A percentile compares a stretch with the other conserved stretches of the same genome.
These are phyloP conservation scores for Cladosporium sp. DNA, from an alignment of 2,329 filamentous ascomycete genomes.

Conservation along the genomic window DNA sequence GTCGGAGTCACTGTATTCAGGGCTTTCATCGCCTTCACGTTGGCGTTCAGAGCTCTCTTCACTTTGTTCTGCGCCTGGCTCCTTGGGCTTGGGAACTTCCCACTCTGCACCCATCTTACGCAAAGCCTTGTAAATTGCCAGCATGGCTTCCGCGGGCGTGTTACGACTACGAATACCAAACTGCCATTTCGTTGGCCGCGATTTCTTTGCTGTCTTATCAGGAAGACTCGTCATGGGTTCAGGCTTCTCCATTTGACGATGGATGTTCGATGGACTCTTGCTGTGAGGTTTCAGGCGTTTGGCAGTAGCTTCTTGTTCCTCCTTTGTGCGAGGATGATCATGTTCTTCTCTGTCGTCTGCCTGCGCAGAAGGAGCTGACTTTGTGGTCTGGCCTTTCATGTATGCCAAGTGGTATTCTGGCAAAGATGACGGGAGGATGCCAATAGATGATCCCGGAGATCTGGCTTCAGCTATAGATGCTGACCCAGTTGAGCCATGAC, in stretches of 20 bases:
- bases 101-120: slow-evolving; percentile 84
- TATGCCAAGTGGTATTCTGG: slow-evolving; percentile 87
- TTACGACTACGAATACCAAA: slow-evolving; percentile 96
- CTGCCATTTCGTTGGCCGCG: slow-evolving; percentile 87
- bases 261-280: slow-evolving; percentile 46
- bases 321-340: slow-evolving; percentile 45
- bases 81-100: slow-evolving; percentile 50
- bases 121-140: slow-evolving; percentile 91
- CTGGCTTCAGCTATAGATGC: slow-evolving; percentile 35
- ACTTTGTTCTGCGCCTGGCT: slow-evolving; percentile 31
- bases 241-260: slow-evolving; percentile 38
- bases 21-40: slow-evolving; percentile 28
- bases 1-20: slow-evolving; percentile 36
- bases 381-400: slow-evolving; percentile 61
- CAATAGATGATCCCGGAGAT: slow-evolving; percentile 67
- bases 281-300: slow-evolving; percentile 82
- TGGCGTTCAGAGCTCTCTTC: slow-evolving; percentile 27
- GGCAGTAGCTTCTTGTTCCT: slow-evolving; percentile 74
- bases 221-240: slow-evolving; percentile 54
- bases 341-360: slow-evolving; percentile 31
- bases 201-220: slow-evolving; percentile 54
- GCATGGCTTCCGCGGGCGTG: slow-evolving; percentile 85
- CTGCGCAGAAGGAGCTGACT: slow-evolving; percentile 25
- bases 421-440: slow-evolving; percentile 84
- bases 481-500: slow-evolving; percentile 32